Conservation (phyloP, 345 rosid genomes). For the Erodium maritimum region DNA sequence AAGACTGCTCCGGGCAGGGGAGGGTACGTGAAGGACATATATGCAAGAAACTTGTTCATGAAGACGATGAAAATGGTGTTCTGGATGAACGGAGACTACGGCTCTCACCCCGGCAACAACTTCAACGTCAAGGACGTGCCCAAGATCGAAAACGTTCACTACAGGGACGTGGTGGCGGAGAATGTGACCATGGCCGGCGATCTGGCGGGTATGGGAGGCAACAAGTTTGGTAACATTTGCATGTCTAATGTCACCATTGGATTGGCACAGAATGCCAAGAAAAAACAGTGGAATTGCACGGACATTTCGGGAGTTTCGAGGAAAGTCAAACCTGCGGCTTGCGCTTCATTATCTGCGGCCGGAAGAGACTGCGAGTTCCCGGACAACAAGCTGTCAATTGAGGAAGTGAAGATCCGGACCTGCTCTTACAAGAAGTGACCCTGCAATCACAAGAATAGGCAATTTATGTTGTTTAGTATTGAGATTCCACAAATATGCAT, state of each 20-base stretch:
- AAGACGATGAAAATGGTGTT: constrained; percentile 69
- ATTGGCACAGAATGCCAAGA: constrained; percentile 30
- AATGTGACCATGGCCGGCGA: constrained; percentile 61
- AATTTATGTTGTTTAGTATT: too few relatives aligned
- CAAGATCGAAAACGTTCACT: constrained; percentile 46
- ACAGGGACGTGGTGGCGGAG: constrained; percentile 55
- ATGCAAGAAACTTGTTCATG: constrained; percentile 54
- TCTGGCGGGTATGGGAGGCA: constrained; percentile 47
- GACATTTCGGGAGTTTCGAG: constrained; percentile 47
- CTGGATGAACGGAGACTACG: constrained; percentile 88
- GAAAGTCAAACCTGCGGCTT: constrained; percentile 49
- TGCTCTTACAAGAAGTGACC: constrained; percentile 22
- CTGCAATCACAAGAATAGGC: neutral
- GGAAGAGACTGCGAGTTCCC: constrained; percentile 53
- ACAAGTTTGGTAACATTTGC: constrained; percentile 61
- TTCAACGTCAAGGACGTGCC: constrained; percentile 66
- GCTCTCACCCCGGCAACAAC: constrained; percentile 56
- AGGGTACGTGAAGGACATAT: constrained; percentile 64
- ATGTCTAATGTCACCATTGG: constrained; percentile 64
- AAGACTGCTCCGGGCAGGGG: constrained; percentile 76
- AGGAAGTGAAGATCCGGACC: constrained; percentile 25
- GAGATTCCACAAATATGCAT: too few relatives aligned
- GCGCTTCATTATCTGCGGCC: constrained; percentile 34
- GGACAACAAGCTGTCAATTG: constrained; percentile 38
- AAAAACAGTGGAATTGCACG: constrained; percentile 74